Conservation (phyloP, 805 yeast genomes). For the Saturnispora gosingensis region DNA sequence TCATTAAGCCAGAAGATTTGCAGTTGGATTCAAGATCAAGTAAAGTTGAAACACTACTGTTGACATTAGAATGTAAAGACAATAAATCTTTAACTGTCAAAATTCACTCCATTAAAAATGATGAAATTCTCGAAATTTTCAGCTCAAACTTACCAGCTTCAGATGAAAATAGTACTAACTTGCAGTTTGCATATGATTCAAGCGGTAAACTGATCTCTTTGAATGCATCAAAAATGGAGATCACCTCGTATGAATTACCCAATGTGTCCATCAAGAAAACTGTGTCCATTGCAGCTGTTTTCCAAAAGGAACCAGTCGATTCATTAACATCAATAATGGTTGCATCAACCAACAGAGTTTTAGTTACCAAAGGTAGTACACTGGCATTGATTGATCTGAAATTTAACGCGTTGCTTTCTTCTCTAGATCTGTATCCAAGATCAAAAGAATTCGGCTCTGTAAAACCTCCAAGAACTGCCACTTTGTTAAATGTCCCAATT, state of each 20-base stretch:
- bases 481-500: constrained; percentile 25
- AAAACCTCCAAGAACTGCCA: constrained; percentile 22
- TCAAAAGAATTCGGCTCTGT: constrained; percentile 17
- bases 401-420: constrained; percentile 31
- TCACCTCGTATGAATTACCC: constrained; percentile 26
- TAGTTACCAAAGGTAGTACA: constrained; percentile 32
- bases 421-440: constrained; percentile 24
- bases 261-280: constrained; percentile 25
- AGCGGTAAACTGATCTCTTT: constrained; percentile 23
- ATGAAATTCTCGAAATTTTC: constrained; percentile 24
- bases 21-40: constrained; percentile 17
- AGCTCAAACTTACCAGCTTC: constrained; percentile 19
- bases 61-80: constrained; percentile 17
- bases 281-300: constrained; percentile 18
- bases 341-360: constrained; percentile 38
- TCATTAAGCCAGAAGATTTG: constrained; percentile 21
- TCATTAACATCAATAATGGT: constrained; percentile 29
- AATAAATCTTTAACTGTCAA: constrained; percentile 18
- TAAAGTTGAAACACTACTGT: constrained; percentile 15
- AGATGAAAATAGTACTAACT: constrained; percentile 3
- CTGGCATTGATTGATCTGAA: constrained; percentile 37
- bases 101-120: constrained; percentile 20
- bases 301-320: constrained; percentile 20
- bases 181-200: constrained; percentile 21
- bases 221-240: constrained; percentile 9